phyloP scores from a whole-genome alignment of 1,284 basidiomycete species.

The Mrakiaceae sp. region DNA sequence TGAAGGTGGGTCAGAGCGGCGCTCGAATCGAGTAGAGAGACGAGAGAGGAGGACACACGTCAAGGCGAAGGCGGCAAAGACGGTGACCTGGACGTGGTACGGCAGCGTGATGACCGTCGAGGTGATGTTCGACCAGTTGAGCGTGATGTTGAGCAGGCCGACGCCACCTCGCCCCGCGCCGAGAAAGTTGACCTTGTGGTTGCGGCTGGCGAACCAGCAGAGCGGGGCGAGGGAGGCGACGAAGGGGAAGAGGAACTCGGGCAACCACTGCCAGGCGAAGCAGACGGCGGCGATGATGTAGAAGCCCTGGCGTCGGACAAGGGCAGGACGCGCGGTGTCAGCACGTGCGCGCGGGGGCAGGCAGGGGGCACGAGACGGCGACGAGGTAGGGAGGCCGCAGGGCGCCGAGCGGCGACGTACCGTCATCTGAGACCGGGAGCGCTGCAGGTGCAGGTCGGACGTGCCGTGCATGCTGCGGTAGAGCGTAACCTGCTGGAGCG shows the following conservation, averaged over 20 bases:
- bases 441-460: conserved; percentile 12
- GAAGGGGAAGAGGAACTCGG: conserved; percentile 20
- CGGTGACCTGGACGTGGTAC: conserved; percentile 19
- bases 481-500: conserved; percentile 19
- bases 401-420: not conserved
- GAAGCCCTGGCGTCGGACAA: not conserved
- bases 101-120: conserved; percentile 21
- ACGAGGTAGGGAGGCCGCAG: too few relatives aligned
- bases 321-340: too few relatives aligned
- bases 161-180: conserved; percentile 20
- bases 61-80: conserved; percentile 20
- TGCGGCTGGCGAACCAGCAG: conserved; percentile 20
- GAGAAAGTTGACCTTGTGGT: conserved; percentile 20
- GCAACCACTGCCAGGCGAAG: conserved; percentile 23
- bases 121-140: conserved; percentile 23
- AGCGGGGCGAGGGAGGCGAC: conserved; percentile 19
- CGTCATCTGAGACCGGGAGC: conserved; percentile 19
- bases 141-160: conserved; percentile 21
- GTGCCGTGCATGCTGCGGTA: conserved; percentile 19
- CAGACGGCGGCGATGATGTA: conserved; percentile 7
- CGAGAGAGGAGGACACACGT: conserved; percentile 9
- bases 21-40: not conserved
- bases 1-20: not conserved
- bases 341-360: too few relatives aligned
- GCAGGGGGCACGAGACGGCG: not conserved